A percentile compares a stretch with the other conserved stretches of the same genome.
These are phyloP conservation scores for Fusarium cicatricum DNA, from an alignment of 2,329 filamentous ascomycete species.

Conservation along the genomic window DNA sequence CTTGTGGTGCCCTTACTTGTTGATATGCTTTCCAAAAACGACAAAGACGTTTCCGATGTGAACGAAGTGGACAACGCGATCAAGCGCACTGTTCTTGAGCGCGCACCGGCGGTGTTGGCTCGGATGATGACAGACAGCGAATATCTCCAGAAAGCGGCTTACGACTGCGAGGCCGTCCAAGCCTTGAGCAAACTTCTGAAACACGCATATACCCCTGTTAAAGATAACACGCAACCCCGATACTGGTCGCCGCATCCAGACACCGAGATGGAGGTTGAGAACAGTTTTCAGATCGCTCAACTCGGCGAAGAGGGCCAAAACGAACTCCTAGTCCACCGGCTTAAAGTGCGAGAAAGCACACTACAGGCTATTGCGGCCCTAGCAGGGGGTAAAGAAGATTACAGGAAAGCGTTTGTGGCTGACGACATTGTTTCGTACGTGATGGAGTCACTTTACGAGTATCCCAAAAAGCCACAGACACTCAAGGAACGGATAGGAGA, in stretches of 20 bases:
- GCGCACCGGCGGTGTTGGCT: slow-evolving; percentile 78
- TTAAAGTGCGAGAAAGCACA: slow-evolving; percentile 78
- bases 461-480: slow-evolving; percentile 59
- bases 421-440: slow-evolving; percentile 83
- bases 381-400: slow-evolving; percentile 81
- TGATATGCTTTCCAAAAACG: slow-evolving; percentile 60
- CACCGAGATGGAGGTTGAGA: slow-evolving; percentile 46
- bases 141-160: slow-evolving; percentile 81
- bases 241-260: slow-evolving; percentile 53
- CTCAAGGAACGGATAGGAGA: slow-evolving; percentile 53
- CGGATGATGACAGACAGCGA: slow-evolving; percentile 81
- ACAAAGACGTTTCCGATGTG: slow-evolving; percentile 56
- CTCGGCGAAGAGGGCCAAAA: slow-evolving; percentile 70
- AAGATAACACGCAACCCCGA: slow-evolving; percentile 42
- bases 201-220: slow-evolving; percentile 58
- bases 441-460: slow-evolving; percentile 76
- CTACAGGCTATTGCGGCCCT: slow-evolving; percentile 85
- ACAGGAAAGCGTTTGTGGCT: slow-evolving; percentile 82
- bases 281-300: slow-evolving; percentile 50
- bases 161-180: slow-evolving; percentile 66
- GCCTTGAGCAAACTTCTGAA: slow-evolving; percentile 59
- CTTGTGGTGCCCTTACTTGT: slow-evolving; percentile 76
- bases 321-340: slow-evolving; percentile 69
- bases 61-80: slow-evolving; percentile 49
- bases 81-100: slow-evolving; percentile 64